A percentile compares a stretch with the other conserved stretches of the same genome.
Evolutionary conservation across 2,329 filamentous ascomycete genomes (phyloP).

Genomic region (Ceratocystis albifundus): DNA sequence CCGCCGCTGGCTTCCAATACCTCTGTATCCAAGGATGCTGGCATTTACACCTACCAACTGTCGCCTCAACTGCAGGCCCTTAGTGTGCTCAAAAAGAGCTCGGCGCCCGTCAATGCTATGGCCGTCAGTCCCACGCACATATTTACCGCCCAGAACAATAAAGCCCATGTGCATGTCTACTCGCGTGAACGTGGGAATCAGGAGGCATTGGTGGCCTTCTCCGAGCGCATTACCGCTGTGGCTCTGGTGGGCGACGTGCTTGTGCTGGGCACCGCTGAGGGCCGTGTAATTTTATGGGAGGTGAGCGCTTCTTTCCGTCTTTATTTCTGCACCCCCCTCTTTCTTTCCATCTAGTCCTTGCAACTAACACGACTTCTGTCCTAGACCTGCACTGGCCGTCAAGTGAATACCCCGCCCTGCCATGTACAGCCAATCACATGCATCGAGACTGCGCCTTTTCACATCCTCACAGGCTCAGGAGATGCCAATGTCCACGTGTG

Average conservation of each 20-base stretch:
- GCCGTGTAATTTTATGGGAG: constrained; percentile 87
- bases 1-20: constrained; percentile 50
- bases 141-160: constrained; percentile 83
- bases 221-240: constrained; percentile 72
- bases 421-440: constrained; percentile 73
- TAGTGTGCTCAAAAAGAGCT: constrained; percentile 82
- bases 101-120: constrained; percentile 63
- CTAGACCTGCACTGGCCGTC: constrained; percentile 62
- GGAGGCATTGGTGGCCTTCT: constrained; percentile 77
- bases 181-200: constrained; percentile 72
- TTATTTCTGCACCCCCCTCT: neutral
- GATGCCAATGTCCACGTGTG: constrained; percentile 91
- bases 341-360: constrained; percentile 1
- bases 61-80: constrained; percentile 67
- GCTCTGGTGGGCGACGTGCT: constrained; percentile 61
- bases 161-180: constrained; percentile 89
- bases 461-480: constrained; percentile 65
- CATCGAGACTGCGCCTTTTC: constrained; percentile 58
- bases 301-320: constrained; percentile 37
- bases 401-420: constrained; percentile 61
- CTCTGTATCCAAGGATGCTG: constrained; percentile 62
- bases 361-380: constrained; percentile 17
- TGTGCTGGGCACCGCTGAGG: constrained; percentile 70
- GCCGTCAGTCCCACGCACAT: constrained; percentile 72
- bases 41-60: constrained; percentile 74